Evolutionary conservation across 2,329 filamentous ascomycete genomes (phyloP).

Genomic region (Venturia aucupariae): DNA sequence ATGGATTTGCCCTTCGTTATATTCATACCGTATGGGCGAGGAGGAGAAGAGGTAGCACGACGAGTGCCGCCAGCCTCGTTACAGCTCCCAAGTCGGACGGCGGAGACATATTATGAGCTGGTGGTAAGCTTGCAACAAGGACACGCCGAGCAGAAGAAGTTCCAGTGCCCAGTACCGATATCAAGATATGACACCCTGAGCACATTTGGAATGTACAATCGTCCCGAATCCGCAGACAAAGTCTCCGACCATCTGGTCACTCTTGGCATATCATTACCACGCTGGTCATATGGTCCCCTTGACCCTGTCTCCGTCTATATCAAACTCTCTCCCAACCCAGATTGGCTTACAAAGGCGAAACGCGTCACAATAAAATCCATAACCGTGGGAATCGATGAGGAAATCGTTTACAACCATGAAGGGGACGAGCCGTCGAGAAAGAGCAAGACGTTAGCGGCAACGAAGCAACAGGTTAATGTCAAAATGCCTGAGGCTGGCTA

Average conservation of each 20-base stretch:
- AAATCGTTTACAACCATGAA: conserved; percentile 97
- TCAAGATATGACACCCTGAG: conserved; percentile 92
- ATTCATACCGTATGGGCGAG: conserved; percentile 90
- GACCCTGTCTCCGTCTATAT: conserved; percentile 96
- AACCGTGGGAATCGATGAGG: conserved; percentile 87
- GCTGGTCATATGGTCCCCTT: conserved; percentile 92
- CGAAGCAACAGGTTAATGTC: conserved; percentile 69
- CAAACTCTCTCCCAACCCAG: conserved; percentile 82
- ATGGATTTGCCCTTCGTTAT: conserved; percentile 98
- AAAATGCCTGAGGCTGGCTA: conserved; percentile 88
- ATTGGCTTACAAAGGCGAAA: conserved; percentile 83
- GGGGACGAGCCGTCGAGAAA: conserved; percentile 91
- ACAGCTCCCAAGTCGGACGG: conserved; percentile 83
- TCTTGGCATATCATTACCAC: conserved; percentile 80
- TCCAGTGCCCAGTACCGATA: conserved; percentile 82
- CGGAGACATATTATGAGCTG: conserved; percentile 93
- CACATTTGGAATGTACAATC: conserved; percentile 99
- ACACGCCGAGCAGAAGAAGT: conserved; percentile 76
- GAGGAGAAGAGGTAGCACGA: conserved; percentile 80
- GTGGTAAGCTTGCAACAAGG: conserved; percentile 94
- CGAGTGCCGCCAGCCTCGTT: conserved; percentile 87
- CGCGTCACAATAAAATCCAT: conserved; percentile 92
- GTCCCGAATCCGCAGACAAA: conserved; percentile 77
- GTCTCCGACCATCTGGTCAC: conserved; percentile 87
- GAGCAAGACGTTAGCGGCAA: conserved; percentile 75